Conservation (phyloP, 2,329 filamentous ascomycete genomes). For the Cyphellophora europaea region DNA sequence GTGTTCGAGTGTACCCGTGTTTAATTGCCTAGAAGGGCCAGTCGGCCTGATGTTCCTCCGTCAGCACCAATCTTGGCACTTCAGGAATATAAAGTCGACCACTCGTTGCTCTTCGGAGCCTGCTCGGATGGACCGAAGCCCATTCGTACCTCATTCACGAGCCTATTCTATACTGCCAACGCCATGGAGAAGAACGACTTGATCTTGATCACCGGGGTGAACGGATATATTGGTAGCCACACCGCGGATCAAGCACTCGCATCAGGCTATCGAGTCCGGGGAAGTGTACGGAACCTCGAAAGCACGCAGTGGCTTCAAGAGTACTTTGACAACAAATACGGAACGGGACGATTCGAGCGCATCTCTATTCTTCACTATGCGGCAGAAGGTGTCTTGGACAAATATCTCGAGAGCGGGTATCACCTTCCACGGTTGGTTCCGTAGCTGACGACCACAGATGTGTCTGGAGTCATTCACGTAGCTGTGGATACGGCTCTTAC, state of each 20-base stretch:
- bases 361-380: not conserved
- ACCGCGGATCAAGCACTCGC: conserved; percentile 33
- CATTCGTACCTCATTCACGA: no score
- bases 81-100: no score
- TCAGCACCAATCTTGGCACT: no score
- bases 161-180: no score
- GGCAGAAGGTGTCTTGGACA: not conserved
- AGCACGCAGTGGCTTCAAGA: conserved; percentile 23
- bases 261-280: conserved; percentile 35
- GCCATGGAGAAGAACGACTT: conserved; percentile 4
- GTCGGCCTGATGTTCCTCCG: no score
- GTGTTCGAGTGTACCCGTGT: no score
- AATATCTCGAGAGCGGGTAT: not conserved
- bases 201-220: conserved; percentile 39
- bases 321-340: not conserved
- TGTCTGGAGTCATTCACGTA: conserved; percentile 26
- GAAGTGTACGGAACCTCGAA: conserved; percentile 28
- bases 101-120: no score
- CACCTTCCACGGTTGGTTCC: not conserved
- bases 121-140: no score
- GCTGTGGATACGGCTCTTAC: conserved; percentile 27
- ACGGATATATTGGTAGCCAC: conserved; percentile 35
- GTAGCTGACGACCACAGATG: not conserved
- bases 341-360: not conserved
- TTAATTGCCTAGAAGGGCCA: no score